These are phyloP conservation scores for Micractinium sp. DNA, from an alignment of 139 green algal species.

Conservation along the genomic window DNA sequence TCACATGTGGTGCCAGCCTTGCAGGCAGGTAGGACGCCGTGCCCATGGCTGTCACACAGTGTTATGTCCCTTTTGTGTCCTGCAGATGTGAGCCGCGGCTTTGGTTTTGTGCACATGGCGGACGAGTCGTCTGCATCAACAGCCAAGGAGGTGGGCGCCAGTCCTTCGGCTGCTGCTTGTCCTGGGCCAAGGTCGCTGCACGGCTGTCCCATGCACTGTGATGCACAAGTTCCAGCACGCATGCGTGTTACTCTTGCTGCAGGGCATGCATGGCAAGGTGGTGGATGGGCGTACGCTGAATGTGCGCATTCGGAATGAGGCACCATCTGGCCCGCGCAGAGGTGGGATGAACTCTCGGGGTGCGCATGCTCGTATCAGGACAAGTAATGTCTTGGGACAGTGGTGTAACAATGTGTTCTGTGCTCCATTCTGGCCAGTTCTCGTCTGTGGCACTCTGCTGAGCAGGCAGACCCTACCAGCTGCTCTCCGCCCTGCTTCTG, in stretches of 20 bases:
- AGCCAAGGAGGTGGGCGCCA: conserved; percentile 44
- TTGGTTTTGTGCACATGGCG: conserved; percentile 91
- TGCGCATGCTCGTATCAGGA: no score
- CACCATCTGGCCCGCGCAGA: conserved; percentile 9
- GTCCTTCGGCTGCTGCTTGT: neutral
- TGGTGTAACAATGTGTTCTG: no score
- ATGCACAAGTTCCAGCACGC: neutral
- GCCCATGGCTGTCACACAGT: neutral
- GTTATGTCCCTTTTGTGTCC: neutral
- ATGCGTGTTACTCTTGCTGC: neutral
- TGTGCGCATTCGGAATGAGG: conserved; percentile 38
- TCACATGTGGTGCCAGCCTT: neutral
- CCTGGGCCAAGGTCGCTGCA: neutral
- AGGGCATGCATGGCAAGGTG: conserved; percentile 47
- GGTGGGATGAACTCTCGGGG: neutral
- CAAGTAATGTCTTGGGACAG: no score
- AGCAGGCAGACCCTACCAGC: neutral
- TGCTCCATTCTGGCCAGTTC: no score
- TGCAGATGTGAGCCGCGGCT: conserved; percentile 59
- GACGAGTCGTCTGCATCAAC: conserved; percentile 61
- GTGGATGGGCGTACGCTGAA: conserved; percentile 42
- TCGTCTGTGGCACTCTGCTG: neutral
- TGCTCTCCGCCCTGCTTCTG: no score
- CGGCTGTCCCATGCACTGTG: no score
- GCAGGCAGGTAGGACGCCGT: neutral